A percentile compares a stretch with the other conserved stretches of the same genome.
Evolutionary conservation across 2,329 filamentous ascomycete species (phyloP).

Genomic region (Gliomastix tumulicola): DNA sequence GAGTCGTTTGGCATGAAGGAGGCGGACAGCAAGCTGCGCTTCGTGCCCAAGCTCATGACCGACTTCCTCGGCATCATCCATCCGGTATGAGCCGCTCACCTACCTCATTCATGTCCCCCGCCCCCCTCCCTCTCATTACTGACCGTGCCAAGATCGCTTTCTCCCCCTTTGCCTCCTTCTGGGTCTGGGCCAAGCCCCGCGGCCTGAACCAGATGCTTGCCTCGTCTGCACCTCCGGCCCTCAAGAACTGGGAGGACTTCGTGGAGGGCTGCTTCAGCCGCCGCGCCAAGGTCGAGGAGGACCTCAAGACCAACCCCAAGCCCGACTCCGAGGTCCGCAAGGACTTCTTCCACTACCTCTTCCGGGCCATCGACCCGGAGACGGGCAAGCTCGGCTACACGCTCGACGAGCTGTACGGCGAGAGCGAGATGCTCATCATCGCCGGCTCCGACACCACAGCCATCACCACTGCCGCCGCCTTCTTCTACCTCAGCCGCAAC

Average conservation of each 20-base stretch:
- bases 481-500: neutral
- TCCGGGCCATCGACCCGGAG: constrained; percentile 64
- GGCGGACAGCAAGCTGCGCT: constrained; percentile 6
- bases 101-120: neutral
- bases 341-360: constrained; percentile 70
- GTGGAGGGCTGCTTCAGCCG: constrained; percentile 11
- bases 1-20: constrained; percentile 11
- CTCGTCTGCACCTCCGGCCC: constrained; percentile 7
- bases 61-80: constrained; percentile 7
- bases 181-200: constrained; percentile 15
- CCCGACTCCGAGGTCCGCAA: constrained; percentile 7
- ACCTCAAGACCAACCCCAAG: neutral
- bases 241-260: constrained; percentile 10
- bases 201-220: constrained; percentile 12
- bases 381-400: constrained; percentile 56
- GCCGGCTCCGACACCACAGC: neutral
- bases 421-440: constrained; percentile 19
- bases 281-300: constrained; percentile 8
- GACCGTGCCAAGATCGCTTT: constrained; percentile 7
- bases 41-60: constrained; percentile 9
- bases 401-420: constrained; percentile 61
- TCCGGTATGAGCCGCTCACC: constrained; percentile 5
- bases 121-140: neutral
- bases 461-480: neutral
- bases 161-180: constrained; percentile 11